Conservation (phyloP, 2,329 filamentous ascomycete genomes). For the Alternaria longipes region DNA sequence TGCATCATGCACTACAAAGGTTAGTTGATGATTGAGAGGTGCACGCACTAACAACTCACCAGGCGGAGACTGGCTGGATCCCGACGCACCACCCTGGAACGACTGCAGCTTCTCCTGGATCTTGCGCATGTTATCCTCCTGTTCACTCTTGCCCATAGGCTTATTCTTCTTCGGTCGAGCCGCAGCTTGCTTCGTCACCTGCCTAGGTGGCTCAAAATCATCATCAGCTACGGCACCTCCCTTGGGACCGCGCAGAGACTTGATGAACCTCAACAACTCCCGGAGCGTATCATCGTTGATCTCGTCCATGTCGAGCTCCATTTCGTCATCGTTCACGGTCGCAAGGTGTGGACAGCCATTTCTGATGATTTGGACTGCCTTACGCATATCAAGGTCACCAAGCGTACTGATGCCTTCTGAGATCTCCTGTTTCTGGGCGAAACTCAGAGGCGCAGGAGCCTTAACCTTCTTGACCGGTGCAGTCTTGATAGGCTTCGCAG, state of each 20-base stretch:
- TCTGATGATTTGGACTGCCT: conserved; percentile 89
- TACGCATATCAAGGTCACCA: conserved; percentile 77
- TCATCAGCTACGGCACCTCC: conserved; percentile 55
- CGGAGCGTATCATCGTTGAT: conserved; percentile 64
- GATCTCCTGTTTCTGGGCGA: conserved; percentile 89
- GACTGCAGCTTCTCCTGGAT: conserved; percentile 66
- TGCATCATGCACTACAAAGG: conserved; percentile 51
- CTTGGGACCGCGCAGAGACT: conserved; percentile 51
- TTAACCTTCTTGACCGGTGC: conserved; percentile 56
- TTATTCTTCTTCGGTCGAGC: conserved; percentile 76
- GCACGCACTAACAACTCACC: conserved; percentile 42
- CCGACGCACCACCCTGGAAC: conserved; percentile 52
- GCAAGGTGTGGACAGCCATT: conserved; percentile 76
- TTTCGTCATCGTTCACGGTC: conserved; percentile 64
- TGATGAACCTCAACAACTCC: conserved; percentile 65
- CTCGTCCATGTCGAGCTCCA: conserved; percentile 72
- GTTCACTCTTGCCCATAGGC: conserved; percentile 77
- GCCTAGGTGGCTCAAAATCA: conserved; percentile 58
- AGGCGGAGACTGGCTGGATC: conserved; percentile 57
- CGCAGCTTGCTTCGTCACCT: conserved; percentile 47
- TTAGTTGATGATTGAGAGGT: conserved; percentile 24
- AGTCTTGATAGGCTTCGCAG: conserved; percentile 52
- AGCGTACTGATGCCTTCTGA: conserved; percentile 85
- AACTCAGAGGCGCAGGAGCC: conserved; percentile 73
- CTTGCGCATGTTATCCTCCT: conserved; percentile 72